phyloP scores from a whole-genome alignment of 2,329 filamentous ascomycete genomes.

The Calycina herbarum region DNA sequence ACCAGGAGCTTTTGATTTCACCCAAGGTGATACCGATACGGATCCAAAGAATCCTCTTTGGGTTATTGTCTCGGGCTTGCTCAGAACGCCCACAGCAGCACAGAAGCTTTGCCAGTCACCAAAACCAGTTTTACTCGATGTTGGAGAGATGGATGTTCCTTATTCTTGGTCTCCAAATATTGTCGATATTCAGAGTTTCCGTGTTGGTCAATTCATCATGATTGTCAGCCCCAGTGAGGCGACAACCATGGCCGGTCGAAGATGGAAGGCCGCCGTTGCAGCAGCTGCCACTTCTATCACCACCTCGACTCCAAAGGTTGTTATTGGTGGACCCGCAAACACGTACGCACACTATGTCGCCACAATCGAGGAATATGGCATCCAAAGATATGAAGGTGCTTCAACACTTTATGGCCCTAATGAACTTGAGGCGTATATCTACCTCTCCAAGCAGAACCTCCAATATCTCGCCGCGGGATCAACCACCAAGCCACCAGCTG shows the following conservation, averaged over 20 bases:
- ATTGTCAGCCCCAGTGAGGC: conserved; percentile 83
- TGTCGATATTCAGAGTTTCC: conserved; percentile 81
- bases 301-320: conserved; percentile 63
- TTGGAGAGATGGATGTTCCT: conserved; percentile 71
- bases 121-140: conserved; percentile 85
- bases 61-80: conserved; percentile 68
- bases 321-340: conserved; percentile 86
- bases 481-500: conserved; percentile 43
- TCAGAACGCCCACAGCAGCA: conserved; percentile 66
- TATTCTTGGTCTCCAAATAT: conserved; percentile 91
- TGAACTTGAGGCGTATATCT: conserved; percentile 84
- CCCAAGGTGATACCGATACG: conserved; percentile 73
- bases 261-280: conserved; percentile 69
- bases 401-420: conserved; percentile 85
- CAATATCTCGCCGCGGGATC: conserved; percentile 59
- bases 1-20: conserved; percentile 88
- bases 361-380: conserved; percentile 75
- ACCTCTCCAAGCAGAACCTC: conserved; percentile 74
- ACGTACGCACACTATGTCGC: conserved; percentile 79
- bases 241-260: conserved; percentile 85
- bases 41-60: conserved; percentile 68
- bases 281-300: conserved; percentile 42
- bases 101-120: conserved; percentile 56
- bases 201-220: conserved; percentile 81
- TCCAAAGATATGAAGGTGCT: conserved; percentile 94